Percentiles rank a stretch among this genome's conserved stretches.
These are phyloP conservation scores for Glycine tomentella DNA, from an alignment of 306 rosid genomes.

Conservation along the genomic window DNA sequence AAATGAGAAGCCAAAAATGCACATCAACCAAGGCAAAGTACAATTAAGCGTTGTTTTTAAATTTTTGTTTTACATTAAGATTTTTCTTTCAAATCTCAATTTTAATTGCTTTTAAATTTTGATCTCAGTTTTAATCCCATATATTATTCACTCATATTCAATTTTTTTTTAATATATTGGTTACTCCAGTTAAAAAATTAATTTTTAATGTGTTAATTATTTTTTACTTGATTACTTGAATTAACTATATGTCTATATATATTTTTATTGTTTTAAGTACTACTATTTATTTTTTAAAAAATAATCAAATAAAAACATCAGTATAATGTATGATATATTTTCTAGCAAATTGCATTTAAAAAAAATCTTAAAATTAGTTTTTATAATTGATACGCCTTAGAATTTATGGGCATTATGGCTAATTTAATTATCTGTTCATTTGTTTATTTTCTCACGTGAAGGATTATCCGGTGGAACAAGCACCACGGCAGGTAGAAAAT, in stretches of 20 bases:
- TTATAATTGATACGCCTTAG: not conserved
- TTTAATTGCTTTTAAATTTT: not conserved
- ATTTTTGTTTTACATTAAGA: not conserved
- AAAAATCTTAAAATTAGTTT: too few relatives aligned
- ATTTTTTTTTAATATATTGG: not conserved
- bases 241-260: too few relatives aligned
- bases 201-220: not conserved
- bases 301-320: too few relatives aligned
- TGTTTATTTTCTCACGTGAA: not conserved
- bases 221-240: not conserved
- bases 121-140: not conserved
- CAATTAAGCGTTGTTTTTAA: not conserved
- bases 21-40: too few relatives aligned
- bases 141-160: not conserved
- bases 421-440: not conserved
- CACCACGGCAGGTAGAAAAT: not conserved
- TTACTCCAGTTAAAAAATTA: not conserved
- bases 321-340: too few relatives aligned
- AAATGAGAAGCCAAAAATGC: too few relatives aligned
- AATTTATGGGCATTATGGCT: not conserved
- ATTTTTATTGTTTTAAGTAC: too few relatives aligned
- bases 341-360: too few relatives aligned
- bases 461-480: constrained; percentile 6
- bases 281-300: too few relatives aligned
- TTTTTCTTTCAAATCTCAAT: not conserved